Evolutionary conservation across 2,329 filamentous ascomycete species (phyloP).

Genomic region (Monosporascus sp.): DNA sequence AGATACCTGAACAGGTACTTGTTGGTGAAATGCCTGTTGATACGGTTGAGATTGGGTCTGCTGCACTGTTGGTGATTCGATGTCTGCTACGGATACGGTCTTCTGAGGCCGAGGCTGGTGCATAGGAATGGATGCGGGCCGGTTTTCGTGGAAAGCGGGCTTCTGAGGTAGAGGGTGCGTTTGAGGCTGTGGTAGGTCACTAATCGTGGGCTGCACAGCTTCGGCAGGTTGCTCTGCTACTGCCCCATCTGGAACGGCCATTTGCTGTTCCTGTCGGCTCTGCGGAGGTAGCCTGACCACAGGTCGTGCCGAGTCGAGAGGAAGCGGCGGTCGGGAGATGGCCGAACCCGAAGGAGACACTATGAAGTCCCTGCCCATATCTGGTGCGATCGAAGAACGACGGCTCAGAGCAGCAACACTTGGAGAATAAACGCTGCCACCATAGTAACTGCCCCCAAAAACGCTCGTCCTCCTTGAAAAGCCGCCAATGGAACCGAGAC

Average conservation of each 20-base stretch:
- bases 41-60: slow-evolving; percentile 44
- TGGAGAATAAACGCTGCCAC: slow-evolving; percentile 72
- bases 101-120: slow-evolving; percentile 95
- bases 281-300: slow-evolving; percentile 78
- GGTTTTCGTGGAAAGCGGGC: slow-evolving; percentile 52
- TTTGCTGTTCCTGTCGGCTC: slow-evolving; percentile 25
- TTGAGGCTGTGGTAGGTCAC: slow-evolving; percentile 51
- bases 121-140: slow-evolving; percentile 59
- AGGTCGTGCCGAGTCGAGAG: slow-evolving; percentile 59
- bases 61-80: slow-evolving; percentile 69
- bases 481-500: slow-evolving; percentile 60
- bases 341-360: slow-evolving; percentile 77
- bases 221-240: slow-evolving; percentile 14
- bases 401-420: slow-evolving; percentile 86
- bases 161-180: slow-evolving; percentile 54
- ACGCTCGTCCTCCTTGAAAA: slow-evolving; percentile 78
- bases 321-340: slow-evolving; percentile 61
- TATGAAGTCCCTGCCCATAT: slow-evolving; percentile 64
- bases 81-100: slow-evolving; percentile 84
- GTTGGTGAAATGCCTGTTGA: slow-evolving; percentile 88
- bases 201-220: slow-evolving; percentile 36
- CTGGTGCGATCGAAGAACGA: slow-evolving; percentile 70
- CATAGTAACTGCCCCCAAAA: slow-evolving; percentile 63
- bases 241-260: slow-evolving; percentile 17
- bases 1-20: slow-evolving; percentile 72